Base-by-base conservation (phyloP, 2,329 filamentous ascomycete genomes). In the Dactylellina haptotyla region DNA sequence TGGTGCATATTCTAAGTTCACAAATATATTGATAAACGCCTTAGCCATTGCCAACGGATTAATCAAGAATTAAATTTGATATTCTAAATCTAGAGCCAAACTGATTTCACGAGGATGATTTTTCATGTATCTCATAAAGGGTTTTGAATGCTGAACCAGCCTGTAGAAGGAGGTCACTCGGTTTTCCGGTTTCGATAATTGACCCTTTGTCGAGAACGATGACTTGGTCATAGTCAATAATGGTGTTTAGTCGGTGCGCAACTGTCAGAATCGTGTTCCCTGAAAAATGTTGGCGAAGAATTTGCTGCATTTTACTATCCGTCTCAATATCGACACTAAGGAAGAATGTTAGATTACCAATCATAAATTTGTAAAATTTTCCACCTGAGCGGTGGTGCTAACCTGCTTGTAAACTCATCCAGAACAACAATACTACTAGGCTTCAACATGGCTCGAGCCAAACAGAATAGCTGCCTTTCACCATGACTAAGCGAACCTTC, bases 131-230 rank as follows among this genome's bases (percentile, higher is more conserved):
- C 10, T 66, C 69, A 37, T 73, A 73, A 3, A 73, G 10, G 4
- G 69, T 20, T 25, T 73, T 73, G 81, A 99, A 99, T 50, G 91
- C 81, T 1, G 70, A 66, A 1, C 95, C 92, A 79, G 87, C 87
- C 78, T 85, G 85, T 81, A 88, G 87, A 75, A 97, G 87, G 70
- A 99, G 84, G 75, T 89, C 88, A 34, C 87, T 84, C 1, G 95
- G 95, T 4, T 88, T 92, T 80, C 96, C 95, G 81, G 96, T 97
- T 81, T 99, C 95, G 54, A 89, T 90, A 48, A 98, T 92, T 78
- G 88, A 87, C 43, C 95, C 95, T 90, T 71, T 90, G 79, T 98
- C 93, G 4, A 99, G 86, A 48, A 99, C 95, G 25, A 98, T 89
- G 74, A 99, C 94, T 46, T 92, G 87, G 82, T 99, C 94, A 69